A percentile compares a stretch with the other conserved stretches of the same genome.
phyloP scores from a whole-genome alignment of 805 yeast genomes.

The Lipomyces starkeyi region DNA sequence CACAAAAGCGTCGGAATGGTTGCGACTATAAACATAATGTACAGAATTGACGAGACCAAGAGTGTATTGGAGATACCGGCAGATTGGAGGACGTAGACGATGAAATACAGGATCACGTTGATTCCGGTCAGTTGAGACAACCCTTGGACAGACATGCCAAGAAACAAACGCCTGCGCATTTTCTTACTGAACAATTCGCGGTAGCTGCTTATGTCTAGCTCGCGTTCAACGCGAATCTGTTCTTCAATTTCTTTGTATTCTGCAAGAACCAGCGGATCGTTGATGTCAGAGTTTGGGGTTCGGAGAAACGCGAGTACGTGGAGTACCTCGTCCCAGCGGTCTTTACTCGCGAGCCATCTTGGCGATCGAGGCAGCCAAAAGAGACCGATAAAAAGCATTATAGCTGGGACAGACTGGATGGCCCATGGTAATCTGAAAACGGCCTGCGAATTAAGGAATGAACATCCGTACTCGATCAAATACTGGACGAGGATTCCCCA shows the following conservation, averaged over 20 bases:
- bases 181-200: background rate
- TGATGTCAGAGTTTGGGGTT: slow-evolving; percentile 80
- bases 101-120: slow-evolving; percentile 78
- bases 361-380: slow-evolving; percentile 85
- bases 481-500: background rate
- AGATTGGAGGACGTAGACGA: slow-evolving; percentile 53
- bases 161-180: slow-evolving; percentile 87
- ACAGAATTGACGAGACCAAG: background rate
- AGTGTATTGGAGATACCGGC: background rate
- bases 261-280: slow-evolving; percentile 66
- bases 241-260: slow-evolving; percentile 85
- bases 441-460: slow-evolving; percentile 78
- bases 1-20: slow-evolving; percentile 90
- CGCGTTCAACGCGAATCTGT: slow-evolving; percentile 70
- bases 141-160: slow-evolving; percentile 90
- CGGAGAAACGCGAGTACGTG: slow-evolving; percentile 82
- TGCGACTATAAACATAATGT: slow-evolving; percentile 49
- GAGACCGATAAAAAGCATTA: slow-evolving; percentile 70
- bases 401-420: slow-evolving; percentile 75
- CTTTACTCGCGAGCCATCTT: slow-evolving; percentile 84
- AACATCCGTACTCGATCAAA: slow-evolving; percentile 41
- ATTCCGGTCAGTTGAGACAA: slow-evolving; percentile 92
- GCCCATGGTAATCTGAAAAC: slow-evolving; percentile 48
- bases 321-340: slow-evolving; percentile 58
- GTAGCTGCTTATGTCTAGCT: slow-evolving; percentile 47